Evolutionary conservation across 1,284 basidiomycete species (phyloP).

Genomic region (Rhodotorula sp.): DNA sequence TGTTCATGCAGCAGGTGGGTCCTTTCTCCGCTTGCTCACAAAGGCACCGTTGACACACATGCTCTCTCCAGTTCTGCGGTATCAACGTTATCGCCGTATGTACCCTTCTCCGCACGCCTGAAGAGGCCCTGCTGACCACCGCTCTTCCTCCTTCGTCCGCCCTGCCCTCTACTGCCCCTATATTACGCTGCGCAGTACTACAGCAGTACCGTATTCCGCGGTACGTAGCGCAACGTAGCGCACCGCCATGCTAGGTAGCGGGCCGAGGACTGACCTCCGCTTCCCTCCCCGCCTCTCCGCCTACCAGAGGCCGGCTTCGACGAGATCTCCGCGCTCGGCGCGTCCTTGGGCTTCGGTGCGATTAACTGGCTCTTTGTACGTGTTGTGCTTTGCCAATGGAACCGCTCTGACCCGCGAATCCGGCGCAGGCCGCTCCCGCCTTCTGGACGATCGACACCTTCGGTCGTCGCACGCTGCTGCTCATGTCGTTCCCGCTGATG

Average conservation of each 20-base stretch:
- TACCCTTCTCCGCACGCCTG: too few species aligned
- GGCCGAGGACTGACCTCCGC: neutral
- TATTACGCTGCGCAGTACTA: constrained; percentile 54
- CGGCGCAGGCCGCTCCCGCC: constrained; percentile 48
- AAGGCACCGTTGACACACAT: too few species aligned
- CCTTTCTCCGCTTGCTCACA: too few species aligned
- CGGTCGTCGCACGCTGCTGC: constrained; percentile 49
- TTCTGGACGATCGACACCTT: constrained; percentile 48
- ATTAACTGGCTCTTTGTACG: constrained; percentile 54
- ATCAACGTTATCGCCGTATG: constrained; percentile 55
- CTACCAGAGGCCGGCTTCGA: constrained; percentile 57
- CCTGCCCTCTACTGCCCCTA: neutral
- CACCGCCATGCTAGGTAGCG: too few species aligned
- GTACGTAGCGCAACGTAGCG: neutral
- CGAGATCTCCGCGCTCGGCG: constrained; percentile 58
- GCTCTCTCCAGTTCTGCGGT: constrained; percentile 43
- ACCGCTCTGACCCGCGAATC: neutral
- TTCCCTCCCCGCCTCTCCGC: neutral
- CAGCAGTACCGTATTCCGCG: constrained; percentile 65
- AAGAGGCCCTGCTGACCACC: too few species aligned
- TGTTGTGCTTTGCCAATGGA: too few species aligned
- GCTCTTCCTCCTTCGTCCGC: too few species aligned
- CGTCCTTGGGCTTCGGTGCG: constrained; percentile 64
- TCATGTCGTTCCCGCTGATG: constrained; percentile 55
- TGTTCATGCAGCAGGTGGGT: constrained; percentile 55